Base-by-base conservation (phyloP, 306 rosid genomes). In the Pterocarpus santalinus region DNA sequence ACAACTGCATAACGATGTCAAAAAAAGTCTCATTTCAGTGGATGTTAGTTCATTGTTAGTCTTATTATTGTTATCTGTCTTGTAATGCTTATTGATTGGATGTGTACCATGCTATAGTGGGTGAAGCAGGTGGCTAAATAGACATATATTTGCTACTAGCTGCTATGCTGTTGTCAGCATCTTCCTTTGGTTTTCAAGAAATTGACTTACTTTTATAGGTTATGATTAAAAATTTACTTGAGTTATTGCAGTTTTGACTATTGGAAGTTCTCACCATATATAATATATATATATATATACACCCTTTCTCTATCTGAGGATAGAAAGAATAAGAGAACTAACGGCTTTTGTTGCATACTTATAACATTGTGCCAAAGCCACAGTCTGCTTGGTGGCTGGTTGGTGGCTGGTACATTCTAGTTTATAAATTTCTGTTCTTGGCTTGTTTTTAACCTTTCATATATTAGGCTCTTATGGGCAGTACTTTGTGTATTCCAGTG, bases 141-240 rank as follows among this genome's bases (percentile, higher is more conserved):
- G 28, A 22, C 28, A 22, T 22, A 22, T 22, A 22, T 22, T 22
- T 78, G 8, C 41, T 72, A 49, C 80, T 72, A 64, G 33, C 80
- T 66, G 66, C 77, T 78, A 57, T 56, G 80, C 66, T 77, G 77
- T 72, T 43, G 60, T 22, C 46, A 62, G 43, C 7, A 1, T 60
- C 44, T 69, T 69, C 15, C 71, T 30, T 52, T 39, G 52, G 38
- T 61, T 64, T 46, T 80, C 70, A 46, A 22, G 55, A 32, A 68
- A 82, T 32, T 30, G 44, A 70, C 65, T 44, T 51, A 61, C 22
- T 53, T 61, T 69, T 60, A 7, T 33, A 60, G 17, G 52, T 34
- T 75, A 33, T 34, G 41, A 41, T 41, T 28, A 72, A 68, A 68
- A 36, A 39, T 71, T 70, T 64, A 43, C 44, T 15, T 8, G 43